Percentiles rank a stretch among this genome's conserved stretches.
Conservation (phyloP, 306 rosid species). For the Cicer bijugum region DNA sequence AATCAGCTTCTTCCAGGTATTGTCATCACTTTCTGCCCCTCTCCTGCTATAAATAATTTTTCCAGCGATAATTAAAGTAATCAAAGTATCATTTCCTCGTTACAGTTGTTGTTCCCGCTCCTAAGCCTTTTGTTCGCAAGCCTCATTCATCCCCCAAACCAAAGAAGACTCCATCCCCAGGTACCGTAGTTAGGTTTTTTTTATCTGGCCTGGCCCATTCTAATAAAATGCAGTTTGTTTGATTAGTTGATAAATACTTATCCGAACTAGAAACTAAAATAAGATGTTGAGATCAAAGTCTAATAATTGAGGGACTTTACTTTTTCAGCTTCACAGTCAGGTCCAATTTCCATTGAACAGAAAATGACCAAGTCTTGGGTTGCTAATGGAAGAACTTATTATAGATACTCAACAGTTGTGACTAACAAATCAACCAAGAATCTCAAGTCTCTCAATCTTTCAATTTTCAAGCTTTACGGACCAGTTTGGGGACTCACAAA, state of each 20-base stretch:
- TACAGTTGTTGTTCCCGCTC: slow-evolving; percentile 63
- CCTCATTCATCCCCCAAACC: slow-evolving; percentile 55
- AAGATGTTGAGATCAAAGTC: slow-evolving; percentile 22
- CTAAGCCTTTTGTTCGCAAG: slow-evolving; percentile 54
- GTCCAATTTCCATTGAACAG: slow-evolving; percentile 67
- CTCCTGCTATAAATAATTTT: background rate
- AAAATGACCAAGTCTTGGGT: slow-evolving; percentile 79
- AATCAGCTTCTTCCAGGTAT: slow-evolving; percentile 96
- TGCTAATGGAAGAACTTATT: slow-evolving; percentile 68
- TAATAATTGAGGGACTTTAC: slow-evolving; percentile 44
- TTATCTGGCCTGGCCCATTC: too few species aligned
- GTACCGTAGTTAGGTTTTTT: slow-evolving; percentile 40
- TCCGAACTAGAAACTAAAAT: background rate
- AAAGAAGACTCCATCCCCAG: slow-evolving; percentile 72
- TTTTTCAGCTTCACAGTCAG: slow-evolving; percentile 66
- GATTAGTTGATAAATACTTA: background rate
- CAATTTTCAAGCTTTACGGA: slow-evolving; percentile 79
- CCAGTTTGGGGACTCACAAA: slow-evolving; percentile 92
- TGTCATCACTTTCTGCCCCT: background rate
- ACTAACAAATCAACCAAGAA: slow-evolving; percentile 81
- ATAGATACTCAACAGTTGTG: slow-evolving; percentile 81
- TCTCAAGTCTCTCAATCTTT: slow-evolving; percentile 62
- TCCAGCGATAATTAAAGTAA: background rate
- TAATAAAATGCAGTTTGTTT: background rate
- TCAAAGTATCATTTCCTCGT: slow-evolving; percentile 14